Base-by-base conservation (phyloP, 2,329 filamentous ascomycete genomes). In the Sporothrix mexicana region DNA sequence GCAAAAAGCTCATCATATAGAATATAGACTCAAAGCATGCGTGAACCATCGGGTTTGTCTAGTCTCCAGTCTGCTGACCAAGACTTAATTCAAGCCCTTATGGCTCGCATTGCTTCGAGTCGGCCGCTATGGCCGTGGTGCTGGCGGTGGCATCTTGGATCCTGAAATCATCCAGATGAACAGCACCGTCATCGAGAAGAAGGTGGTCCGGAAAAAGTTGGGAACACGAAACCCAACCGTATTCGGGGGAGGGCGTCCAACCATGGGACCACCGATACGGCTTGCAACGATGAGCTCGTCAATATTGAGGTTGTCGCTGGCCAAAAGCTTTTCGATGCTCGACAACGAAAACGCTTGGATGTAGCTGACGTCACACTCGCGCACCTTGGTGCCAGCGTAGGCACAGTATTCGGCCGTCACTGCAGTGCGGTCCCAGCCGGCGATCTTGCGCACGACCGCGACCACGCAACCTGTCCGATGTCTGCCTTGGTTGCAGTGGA, bases 401-500 rank as follows among this genome's bases (percentile, higher is more conserved):
- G 84, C 83, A 75, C 86, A 84, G 83, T 97, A 97, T 81, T 98
- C 95, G 69, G 88, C 85, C 49, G 96, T 80, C 49, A 93, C 88
- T 17, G 84, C 83, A 0, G 86, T 80, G 1, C 89, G 80, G 20
- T 89, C 83, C 90, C 92, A 93, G 15, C 92, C 89, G 15, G 89
- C 87, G 13, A 93, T 82, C 79, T 92, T 93, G 75, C 94, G 90
- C 75, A 97, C 87, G 73, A 92, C 90, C 20, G 90, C 95, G 67
- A 95, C 88, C n/a, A 96, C 91, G 79, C 94, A 97, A 25, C 95
- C 95, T 20, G 95, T 97, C 73, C 95, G 92, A 79, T 98, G 95
- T 87, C 91, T 96, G 79, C 95, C 95, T 77, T 97, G 95, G 79
- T 97, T 98, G 86, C 95, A 98, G 81, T 98, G 95, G 64, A 98